phyloP scores from a whole-genome alignment of 1,139 yeast genomes.

The Kodamaea suecica region DNA sequence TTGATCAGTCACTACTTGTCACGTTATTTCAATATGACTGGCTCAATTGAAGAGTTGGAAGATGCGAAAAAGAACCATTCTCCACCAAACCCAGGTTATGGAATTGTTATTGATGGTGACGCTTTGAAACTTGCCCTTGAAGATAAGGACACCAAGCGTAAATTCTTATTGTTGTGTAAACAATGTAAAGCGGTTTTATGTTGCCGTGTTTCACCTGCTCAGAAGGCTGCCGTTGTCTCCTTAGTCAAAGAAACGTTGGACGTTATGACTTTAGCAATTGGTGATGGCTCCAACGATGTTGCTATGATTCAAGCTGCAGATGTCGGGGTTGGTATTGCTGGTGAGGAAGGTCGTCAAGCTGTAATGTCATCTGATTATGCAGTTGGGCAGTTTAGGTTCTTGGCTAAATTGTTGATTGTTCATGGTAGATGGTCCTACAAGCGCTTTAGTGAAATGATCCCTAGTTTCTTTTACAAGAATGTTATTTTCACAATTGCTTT shows the following conservation, averaged over 20 bases:
- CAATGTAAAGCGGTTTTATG: conserved; percentile 92
- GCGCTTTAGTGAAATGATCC: conserved; percentile 90
- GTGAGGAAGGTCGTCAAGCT: conserved; percentile 98
- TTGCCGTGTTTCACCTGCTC: conserved; percentile 97
- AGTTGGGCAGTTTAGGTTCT: conserved; percentile 86
- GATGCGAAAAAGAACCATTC: conserved; percentile 67
- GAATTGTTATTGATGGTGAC: conserved; percentile 90
- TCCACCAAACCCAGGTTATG: conserved; percentile 75
- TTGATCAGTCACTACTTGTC: conserved; percentile 59
- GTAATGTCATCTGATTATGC: conserved; percentile 98
- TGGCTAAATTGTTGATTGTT: conserved; percentile 73
- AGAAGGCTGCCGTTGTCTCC: conserved; percentile 92
- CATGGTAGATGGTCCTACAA: conserved; percentile 98
- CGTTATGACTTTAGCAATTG: conserved; percentile 90
- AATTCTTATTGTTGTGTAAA: conserved; percentile 82
- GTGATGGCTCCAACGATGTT: conserved; percentile 98
- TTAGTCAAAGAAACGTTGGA: conserved; percentile 72
- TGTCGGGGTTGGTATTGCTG: conserved; percentile 97
- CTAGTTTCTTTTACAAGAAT: conserved; percentile 88
- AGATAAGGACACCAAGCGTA: conserved; percentile 54
- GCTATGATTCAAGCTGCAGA: conserved; percentile 99
- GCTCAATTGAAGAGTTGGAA: conserved; percentile 56
- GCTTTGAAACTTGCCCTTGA: conserved; percentile 73
- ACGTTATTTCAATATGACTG: conserved; percentile 61
- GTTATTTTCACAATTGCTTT: conserved; percentile 82